These are phyloP conservation scores for Syzygium aqueum DNA, from an alignment of 345 rosid species.

Conservation along the genomic window DNA sequence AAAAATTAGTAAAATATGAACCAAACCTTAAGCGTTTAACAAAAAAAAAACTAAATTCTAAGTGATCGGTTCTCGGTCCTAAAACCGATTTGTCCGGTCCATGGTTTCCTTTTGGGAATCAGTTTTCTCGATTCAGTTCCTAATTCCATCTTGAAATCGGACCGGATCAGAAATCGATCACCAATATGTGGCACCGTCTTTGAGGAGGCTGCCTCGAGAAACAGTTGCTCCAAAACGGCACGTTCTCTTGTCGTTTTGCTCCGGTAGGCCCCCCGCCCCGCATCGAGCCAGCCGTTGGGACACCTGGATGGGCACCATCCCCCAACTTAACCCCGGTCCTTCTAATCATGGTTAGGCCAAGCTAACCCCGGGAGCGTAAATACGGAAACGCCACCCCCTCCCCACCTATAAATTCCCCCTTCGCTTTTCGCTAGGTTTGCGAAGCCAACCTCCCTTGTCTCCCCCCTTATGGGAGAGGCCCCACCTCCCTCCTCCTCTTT, in stretches of 20 bases:
- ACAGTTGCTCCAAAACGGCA: constrained; percentile 14
- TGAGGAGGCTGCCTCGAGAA: neutral
- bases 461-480: constrained; percentile 10
- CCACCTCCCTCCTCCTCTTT: neutral
- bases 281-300: constrained; percentile 11
- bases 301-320: neutral
- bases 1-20: no score
- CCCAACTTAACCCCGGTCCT: neutral
- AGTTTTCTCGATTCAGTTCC: no score
- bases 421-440: constrained; percentile 73
- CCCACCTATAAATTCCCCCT: constrained; percentile 34
- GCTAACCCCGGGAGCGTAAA: neutral
- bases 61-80: no score
- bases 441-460: constrained; percentile 36
- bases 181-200: constrained; percentile 29
- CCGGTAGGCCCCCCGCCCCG: neutral
- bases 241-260: neutral
- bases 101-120: no score
- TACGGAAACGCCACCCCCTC: constrained; percentile 10
- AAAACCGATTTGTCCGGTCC: no score
- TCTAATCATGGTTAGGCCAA: constrained; percentile 18
- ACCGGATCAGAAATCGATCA: no score
- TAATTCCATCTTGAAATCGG: no score
- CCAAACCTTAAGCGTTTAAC: no score
- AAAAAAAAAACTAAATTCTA: no score